phyloP scores from a whole-genome alignment of 2,329 filamentous ascomycete species.

The Diatrype stigma region DNA sequence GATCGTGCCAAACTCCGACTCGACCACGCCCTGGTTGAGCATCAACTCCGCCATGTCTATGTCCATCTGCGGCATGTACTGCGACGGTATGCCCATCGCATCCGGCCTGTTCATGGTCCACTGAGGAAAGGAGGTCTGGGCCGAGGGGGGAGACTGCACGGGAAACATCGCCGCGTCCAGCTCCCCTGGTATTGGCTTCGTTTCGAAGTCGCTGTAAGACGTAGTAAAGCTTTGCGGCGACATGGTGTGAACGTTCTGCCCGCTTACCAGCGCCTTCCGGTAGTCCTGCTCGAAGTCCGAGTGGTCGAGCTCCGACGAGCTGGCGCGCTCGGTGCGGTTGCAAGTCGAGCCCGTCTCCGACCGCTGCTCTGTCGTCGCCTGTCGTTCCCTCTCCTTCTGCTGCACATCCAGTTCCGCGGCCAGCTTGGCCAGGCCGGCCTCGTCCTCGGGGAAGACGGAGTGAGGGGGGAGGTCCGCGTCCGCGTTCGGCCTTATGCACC shows the following conservation, averaged over 20 bases:
- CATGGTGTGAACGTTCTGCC: constrained; percentile 41
- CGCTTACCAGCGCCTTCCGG: constrained; percentile 43
- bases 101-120: constrained; percentile 31
- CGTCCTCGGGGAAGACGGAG: constrained; percentile 58
- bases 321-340: constrained; percentile 43
- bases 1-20: constrained; percentile 49
- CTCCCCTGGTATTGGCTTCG: constrained; percentile 22
- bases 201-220: constrained; percentile 39
- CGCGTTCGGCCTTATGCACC: constrained; percentile 59
- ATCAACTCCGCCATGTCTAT: constrained; percentile 40
- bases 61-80: constrained; percentile 38
- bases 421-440: constrained; percentile 52
- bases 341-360: constrained; percentile 33
- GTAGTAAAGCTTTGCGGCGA: constrained; percentile 49
- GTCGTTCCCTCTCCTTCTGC: constrained; percentile 35
- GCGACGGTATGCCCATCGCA: constrained; percentile 34
- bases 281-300: constrained; percentile 54
- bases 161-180: constrained; percentile 25
- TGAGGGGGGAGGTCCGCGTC: constrained; percentile 56
- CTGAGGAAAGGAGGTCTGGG: constrained; percentile 24
- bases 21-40: constrained; percentile 46
- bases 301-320: constrained; percentile 52
- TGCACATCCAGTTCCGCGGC: constrained; percentile 51
- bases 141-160: constrained; percentile 25
- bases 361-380: constrained; percentile 23